Conservation (phyloP, 2,329 filamentous ascomycete species). For the Didymella keratinophila region DNA sequence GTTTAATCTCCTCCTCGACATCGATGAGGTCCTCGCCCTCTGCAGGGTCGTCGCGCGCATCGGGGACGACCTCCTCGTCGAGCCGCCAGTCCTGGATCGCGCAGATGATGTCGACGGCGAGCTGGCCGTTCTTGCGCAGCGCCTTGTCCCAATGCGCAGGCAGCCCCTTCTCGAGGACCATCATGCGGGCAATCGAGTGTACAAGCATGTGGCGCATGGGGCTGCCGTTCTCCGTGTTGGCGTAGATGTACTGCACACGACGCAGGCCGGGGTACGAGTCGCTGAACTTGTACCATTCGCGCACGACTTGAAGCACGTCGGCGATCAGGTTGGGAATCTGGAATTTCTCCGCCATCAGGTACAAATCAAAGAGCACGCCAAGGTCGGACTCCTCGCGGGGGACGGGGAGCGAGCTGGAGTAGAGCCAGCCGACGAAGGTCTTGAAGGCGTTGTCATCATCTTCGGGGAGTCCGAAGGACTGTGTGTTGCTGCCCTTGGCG, state of each 20-base stretch:
- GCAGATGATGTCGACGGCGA: slow-evolving; percentile 63
- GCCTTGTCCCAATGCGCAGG: slow-evolving; percentile 64
- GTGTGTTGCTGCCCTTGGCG: slow-evolving; percentile 44
- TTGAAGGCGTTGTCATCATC: slow-evolving; percentile 62
- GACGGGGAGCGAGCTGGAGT: slow-evolving; percentile 56
- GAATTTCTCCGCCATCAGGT: slow-evolving; percentile 63
- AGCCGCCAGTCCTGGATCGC: slow-evolving; percentile 64
- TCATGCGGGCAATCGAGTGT: slow-evolving; percentile 58
- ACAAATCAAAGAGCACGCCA: slow-evolving; percentile 60
- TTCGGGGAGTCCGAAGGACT: slow-evolving; percentile 59
- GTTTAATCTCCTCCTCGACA: slow-evolving; percentile 48
- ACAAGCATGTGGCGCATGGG: slow-evolving; percentile 61
- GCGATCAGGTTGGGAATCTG: slow-evolving; percentile 57
- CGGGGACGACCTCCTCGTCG: slow-evolving; percentile 58
- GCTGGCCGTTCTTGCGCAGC: slow-evolving; percentile 61
- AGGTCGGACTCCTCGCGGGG: slow-evolving; percentile 61
- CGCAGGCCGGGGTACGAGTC: slow-evolving; percentile 62
- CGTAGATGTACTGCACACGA: slow-evolving; percentile 62
- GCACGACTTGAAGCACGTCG: slow-evolving; percentile 59
- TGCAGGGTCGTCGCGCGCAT: slow-evolving; percentile 56
- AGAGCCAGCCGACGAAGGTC: slow-evolving; percentile 63
- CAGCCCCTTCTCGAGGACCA: slow-evolving; percentile 60
- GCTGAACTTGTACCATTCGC: slow-evolving; percentile 61
- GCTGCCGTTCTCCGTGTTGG: slow-evolving; percentile 57
- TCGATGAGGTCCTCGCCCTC: slow-evolving; percentile 49